Conservation (phyloP, 2,329 filamentous ascomycete genomes). For the Apiospora hydei region DNA sequence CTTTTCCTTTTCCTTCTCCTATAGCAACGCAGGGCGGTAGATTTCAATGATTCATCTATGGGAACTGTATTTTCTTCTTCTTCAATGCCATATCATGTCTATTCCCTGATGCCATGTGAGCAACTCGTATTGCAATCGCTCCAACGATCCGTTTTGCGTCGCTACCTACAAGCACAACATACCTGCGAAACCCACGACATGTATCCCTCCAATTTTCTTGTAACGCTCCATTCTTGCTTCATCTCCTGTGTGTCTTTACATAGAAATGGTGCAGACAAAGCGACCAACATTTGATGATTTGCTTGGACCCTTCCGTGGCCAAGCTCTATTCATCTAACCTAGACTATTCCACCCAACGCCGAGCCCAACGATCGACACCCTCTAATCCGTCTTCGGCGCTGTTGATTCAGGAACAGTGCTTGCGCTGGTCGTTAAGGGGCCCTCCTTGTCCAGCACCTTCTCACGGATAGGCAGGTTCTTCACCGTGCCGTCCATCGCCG, state of each 20-base stretch:
- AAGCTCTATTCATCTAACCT: conserved; percentile 13
- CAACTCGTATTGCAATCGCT: background rate
- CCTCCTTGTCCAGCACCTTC: conserved; percentile 40
- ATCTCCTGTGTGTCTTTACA: background rate
- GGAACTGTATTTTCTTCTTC: background rate
- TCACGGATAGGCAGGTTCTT: conserved; percentile 40
- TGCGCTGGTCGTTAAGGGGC: conserved; percentile 28
- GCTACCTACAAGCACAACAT: background rate
- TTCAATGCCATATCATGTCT: background rate
- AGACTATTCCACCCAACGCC: background rate
- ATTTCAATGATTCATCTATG: background rate
- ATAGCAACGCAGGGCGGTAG: background rate
- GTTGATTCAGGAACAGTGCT: conserved; percentile 30
- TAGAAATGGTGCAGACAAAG: background rate
- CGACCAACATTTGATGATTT: background rate
- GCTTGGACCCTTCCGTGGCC: background rate
- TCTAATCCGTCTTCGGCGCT: conserved; percentile 29
- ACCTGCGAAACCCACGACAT: background rate
- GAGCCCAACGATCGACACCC: background rate
- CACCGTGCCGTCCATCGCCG: conserved; percentile 36
- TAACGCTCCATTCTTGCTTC: background rate
- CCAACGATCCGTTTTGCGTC: background rate
- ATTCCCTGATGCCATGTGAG: background rate
- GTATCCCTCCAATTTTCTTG: background rate
- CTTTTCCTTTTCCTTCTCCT: background rate